Evolutionary conservation across 345 rosid species (phyloP), one percentile per base, ranked within the genome.

Genomic region (Punica granatum): DNA sequence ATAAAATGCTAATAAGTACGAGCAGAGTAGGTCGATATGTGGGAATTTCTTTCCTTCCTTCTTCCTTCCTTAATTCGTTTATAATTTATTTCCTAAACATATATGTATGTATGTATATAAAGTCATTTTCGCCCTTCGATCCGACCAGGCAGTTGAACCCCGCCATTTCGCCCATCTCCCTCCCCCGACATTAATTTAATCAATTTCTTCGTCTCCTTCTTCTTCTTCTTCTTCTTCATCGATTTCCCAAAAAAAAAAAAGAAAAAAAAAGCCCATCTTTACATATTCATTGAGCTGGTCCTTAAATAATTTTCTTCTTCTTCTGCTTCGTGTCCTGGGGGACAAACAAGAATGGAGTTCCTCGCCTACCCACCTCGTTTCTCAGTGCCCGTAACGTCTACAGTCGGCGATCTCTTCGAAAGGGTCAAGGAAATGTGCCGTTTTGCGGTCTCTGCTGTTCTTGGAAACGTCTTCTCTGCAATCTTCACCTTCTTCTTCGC

Each of bases 401-500:
- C 64, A 49, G 70, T 78, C 28, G 87, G 92, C 39, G 78, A 80
- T 77, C 74, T 83, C 70, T 69, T 86, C 60, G 87, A 85, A 14
- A 85, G 84, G 82, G 82, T 88, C 48, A 85, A 79, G 69, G 83
- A 84, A 59, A 80, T 82, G 67, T 85, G 77, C 79, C 77, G 76
- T 71, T 88, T 87, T 73, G 92, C 90, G 6, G 78, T 91, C 65
- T 85, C 96, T 54, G 90, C 96, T 33, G 77, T 89, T 63, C 69
- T 91, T 23, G 98, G 98, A 28, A 91, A 86, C 78, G 75, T 94
- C 35, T 78, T 91, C 86, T 91, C 96, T 10, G 98, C 98, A 61
- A 83, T 94, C 85, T 83, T 94, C 78, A 94, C 98, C 70, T 94
- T 89, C 86, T 88, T 92, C 87, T 94, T 94, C 77, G 98, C 99